A percentile compares a stretch with the other conserved stretches of the same genome.
Conservation (phyloP, 495 filamentous ascomycete species). For the Trichoderma virens region DNA sequence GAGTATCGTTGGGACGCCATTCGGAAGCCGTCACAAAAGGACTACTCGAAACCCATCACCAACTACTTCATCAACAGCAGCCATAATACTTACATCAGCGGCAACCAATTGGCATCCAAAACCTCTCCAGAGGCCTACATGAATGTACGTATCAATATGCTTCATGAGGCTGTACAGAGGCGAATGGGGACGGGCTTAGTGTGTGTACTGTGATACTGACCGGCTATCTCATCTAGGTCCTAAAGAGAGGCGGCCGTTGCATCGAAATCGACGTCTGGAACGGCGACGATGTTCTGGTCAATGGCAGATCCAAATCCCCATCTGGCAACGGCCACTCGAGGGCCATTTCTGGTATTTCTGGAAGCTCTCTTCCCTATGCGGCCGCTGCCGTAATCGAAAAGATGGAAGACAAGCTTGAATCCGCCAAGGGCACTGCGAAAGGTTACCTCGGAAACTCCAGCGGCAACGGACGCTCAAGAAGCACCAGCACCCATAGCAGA, state of each 20-base stretch:
- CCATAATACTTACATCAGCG: constrained; percentile 79
- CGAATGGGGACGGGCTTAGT: too few relatives aligned
- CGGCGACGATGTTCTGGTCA: constrained; percentile 39
- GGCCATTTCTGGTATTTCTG: constrained; percentile 20
- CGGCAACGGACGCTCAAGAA: constrained; percentile 26
- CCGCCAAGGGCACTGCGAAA: constrained; percentile 12
- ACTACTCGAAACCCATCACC: constrained; percentile 52
- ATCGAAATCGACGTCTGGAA: constrained; percentile 98
- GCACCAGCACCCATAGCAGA: constrained; percentile 23
- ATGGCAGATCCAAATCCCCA: constrained; percentile 17
- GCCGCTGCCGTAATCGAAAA: constrained; percentile 28
- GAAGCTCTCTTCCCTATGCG: constrained; percentile 22
- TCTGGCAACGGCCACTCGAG: constrained; percentile 18
- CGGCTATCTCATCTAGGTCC: constrained; percentile 20
- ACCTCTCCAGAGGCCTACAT: constrained; percentile 76
- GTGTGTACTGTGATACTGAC: too few relatives aligned
- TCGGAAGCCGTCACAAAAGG: constrained; percentile 27
- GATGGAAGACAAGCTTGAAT: constrained; percentile 27
- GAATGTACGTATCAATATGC: constrained; percentile 38
- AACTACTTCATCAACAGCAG: constrained; percentile 89
- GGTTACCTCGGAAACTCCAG: constrained; percentile 18
- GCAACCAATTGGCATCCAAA: constrained; percentile 76
- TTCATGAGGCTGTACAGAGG: too few relatives aligned
- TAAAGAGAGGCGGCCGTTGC: constrained; percentile 73
- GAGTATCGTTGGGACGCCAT: constrained; percentile 23